These are phyloP conservation scores for Fragaria ananassa DNA, from an alignment of 306 rosid species.

Conservation along the genomic window DNA sequence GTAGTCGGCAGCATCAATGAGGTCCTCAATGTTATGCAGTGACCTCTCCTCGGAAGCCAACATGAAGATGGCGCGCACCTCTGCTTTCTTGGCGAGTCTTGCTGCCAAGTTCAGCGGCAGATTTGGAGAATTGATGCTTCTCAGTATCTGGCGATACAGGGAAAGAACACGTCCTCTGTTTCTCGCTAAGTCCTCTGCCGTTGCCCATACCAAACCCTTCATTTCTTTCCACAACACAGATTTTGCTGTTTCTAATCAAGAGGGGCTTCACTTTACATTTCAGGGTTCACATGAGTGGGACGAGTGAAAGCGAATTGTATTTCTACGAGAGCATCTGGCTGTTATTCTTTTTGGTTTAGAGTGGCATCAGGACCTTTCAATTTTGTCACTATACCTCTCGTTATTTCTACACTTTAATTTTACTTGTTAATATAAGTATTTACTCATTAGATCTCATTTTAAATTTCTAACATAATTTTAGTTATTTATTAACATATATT, in stretches of 20 bases:
- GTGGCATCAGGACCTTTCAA: no score
- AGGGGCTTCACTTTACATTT: no score
- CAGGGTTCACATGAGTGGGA: no score
- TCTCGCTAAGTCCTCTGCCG: conserved; percentile 65
- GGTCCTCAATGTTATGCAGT: conserved; percentile 70
- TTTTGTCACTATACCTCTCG: no score
- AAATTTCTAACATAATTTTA: no score
- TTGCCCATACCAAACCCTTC: conserved; percentile 80
- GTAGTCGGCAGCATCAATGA: conserved; percentile 70
- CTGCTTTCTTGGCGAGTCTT: conserved; percentile 61
- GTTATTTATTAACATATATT: no score
- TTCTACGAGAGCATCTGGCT: no score
- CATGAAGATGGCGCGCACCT: conserved; percentile 58
- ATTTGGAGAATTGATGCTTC: conserved; percentile 69
- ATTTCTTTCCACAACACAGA: conserved; percentile 21
- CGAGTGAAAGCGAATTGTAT: no score
- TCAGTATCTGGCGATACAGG: conserved; percentile 63
- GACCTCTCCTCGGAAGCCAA: conserved; percentile 79
- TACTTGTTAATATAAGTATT: no score
- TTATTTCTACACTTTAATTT: no score
- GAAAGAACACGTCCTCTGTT: conserved; percentile 64
- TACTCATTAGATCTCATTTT: no score
- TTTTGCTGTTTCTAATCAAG: neutral
- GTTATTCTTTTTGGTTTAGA: no score
- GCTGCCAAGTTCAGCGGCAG: conserved; percentile 62